Percentiles rank a stretch among this genome's conserved stretches.
Conservation (phyloP, 371 early-diverging fungal genomes). For the Mortierella sp. region DNA sequence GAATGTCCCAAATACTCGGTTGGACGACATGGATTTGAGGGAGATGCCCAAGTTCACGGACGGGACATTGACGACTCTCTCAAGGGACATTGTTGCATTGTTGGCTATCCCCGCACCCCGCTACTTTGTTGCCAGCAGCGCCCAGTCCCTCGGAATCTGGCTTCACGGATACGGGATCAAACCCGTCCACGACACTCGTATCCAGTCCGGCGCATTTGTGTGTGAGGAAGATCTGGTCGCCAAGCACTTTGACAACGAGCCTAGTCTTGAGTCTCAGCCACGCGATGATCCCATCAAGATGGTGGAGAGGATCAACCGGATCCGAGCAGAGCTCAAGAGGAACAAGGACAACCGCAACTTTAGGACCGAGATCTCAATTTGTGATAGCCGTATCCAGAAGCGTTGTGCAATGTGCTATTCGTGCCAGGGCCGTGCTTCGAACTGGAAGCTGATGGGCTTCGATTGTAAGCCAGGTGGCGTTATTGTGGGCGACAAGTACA, state of each 20-base stretch:
- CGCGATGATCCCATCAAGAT: slow-evolving; percentile 62
- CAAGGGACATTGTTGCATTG: slow-evolving; percentile 69
- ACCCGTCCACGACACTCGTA: slow-evolving; percentile 69
- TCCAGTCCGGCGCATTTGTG: slow-evolving; percentile 72
- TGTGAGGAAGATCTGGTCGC: slow-evolving; percentile 76
- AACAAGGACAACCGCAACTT: slow-evolving; percentile 63
- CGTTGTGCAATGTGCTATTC: slow-evolving; percentile 71
- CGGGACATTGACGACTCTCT: slow-evolving; percentile 70
- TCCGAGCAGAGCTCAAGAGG: slow-evolving; percentile 63
- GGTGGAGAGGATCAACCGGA: slow-evolving; percentile 71
- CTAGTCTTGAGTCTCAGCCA: slow-evolving; percentile 26
- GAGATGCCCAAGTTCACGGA: slow-evolving; percentile 65
- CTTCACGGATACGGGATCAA: slow-evolving; percentile 69
- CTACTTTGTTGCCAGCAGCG: slow-evolving; percentile 69
- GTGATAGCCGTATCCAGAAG: slow-evolving; percentile 41
- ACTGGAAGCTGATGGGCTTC: slow-evolving; percentile 73
- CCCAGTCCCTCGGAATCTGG: slow-evolving; percentile 74
- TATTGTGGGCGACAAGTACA: slow-evolving; percentile 54
- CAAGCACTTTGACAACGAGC: slow-evolving; percentile 72
- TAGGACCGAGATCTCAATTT: slow-evolving; percentile 59
- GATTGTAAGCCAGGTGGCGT: slow-evolving; percentile 64
- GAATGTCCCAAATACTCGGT: slow-evolving; percentile 63
- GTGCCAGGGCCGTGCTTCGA: slow-evolving; percentile 68
- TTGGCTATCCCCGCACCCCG: slow-evolving; percentile 68
- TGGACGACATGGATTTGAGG: slow-evolving; percentile 57